Base-by-base conservation (phyloP, 2,329 filamentous ascomycete species). In the Ophiocordyceps unilateralis region DNA sequence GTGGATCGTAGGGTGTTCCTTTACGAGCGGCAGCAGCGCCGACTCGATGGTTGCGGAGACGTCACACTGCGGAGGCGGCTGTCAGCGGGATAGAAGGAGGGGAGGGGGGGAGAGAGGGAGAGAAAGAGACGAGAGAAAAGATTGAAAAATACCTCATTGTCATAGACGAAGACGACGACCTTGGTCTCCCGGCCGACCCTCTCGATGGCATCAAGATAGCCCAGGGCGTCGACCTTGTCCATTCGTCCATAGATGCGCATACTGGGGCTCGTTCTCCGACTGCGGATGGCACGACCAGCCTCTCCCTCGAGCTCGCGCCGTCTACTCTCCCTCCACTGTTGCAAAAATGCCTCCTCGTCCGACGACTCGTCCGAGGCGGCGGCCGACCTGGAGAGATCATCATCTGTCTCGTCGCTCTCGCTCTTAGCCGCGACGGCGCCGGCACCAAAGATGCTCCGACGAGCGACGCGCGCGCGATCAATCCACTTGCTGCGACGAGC, bases 201-300 rank as follows among this genome's bases (percentile, higher is more conserved):
- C 65, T 98, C 91, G 51, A 96, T 86, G 44, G 89, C 88, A 60
- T 96, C 88, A n/a, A 98, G 72, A 55, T 93, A 98, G 17, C 88
- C 91, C 49, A 82, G 68, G 8, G 86, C 89, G 66, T 96, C 88
- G 1, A 96, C 91, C 46, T 77, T 73, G 47, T 88, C 81, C 48
- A 96, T 66, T 12, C 72, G 74, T 20, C 91, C 91, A 57, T 83
- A 96, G 45, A 81, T 69, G 49, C 83, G 70, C 49, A 82, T 74
- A 52, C 81, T 87, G 1, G 86, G 85, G 58, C 81, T 89, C 42
- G 76, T 81, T 54, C 79, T 76, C 54, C 82, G 69, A 48, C 70
- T 82, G 47, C 72, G 71, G 41, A 77, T 68, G 50, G 69, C 61
- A 48, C 58, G 57, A 50, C 60, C 70, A 46, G 70, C 65, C 57